Evolutionary conservation across 2,329 filamentous ascomycete species (phyloP), one percentile per base, ranked within the genome.

Genomic region (Hawksworthiomyces lignivorus): DNA sequence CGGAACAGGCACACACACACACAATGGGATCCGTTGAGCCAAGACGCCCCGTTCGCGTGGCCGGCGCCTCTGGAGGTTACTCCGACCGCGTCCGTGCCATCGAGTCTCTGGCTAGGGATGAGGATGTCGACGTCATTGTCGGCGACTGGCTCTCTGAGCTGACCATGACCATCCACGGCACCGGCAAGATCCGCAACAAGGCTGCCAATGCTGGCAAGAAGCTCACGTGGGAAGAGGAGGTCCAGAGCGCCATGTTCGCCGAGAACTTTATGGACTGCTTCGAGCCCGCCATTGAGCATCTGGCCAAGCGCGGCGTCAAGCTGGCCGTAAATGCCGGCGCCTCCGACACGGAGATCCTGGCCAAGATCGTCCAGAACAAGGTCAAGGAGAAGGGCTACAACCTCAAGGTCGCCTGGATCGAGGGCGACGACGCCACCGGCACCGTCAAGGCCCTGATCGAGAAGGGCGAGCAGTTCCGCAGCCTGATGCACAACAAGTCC

Each of bases 1-100:
- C 24, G 12, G 8, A 8, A 26, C 24, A 7, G 24, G 7, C 7
- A 8, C 17, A 21, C 31, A 24, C 26, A 31, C 15, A 26, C 22
- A 43, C 29, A 19, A 44, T 42, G 38, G 42, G 36, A 20, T 44
- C 42, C 30, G 21, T 40, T 29, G 18, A 40, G 27, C 42, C 42
- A n/a, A 61, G 59, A 46, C 54, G 60, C 45, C 56, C 62, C 7
- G 61, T 67, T 46, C 61, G 62, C 46, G 62, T 68, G 47, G 63
- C 62, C 42, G 63, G 63, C 43, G 58, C 63, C 32, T 65, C 62
- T 14, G 64, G 65, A 21, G 63, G 63, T 22, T 67, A 67, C 54
- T 63, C 62, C 17, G 64, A 67, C 50, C 57, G 64, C 27, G 61
- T 65, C 45, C 57, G 62, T 17, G 64, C 64, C 43, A 65, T 65